These are phyloP conservation scores for Lipomyces orientalis DNA, from an alignment of 805 yeast genomes.

Conservation along the genomic window DNA sequence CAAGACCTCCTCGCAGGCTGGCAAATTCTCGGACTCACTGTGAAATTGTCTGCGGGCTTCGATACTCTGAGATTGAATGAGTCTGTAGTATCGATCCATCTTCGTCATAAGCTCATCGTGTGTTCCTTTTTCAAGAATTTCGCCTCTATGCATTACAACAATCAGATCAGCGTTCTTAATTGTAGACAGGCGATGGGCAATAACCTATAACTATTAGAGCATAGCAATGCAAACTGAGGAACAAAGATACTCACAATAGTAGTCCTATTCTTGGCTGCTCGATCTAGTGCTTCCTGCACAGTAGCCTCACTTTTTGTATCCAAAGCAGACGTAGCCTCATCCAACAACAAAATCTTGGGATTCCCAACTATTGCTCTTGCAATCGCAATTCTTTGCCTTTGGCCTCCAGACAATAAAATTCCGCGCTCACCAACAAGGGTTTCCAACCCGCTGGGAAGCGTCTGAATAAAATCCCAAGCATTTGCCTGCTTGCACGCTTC, in stretches of 20 bases:
- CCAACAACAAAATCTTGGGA: constrained; percentile 62
- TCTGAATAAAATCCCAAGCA: constrained; percentile 55
- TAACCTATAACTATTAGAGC: constrained; percentile 53
- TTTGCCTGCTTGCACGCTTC: constrained; percentile 60
- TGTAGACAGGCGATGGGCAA: constrained; percentile 89
- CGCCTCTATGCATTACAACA: constrained; percentile 60
- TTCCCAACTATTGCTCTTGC: constrained; percentile 63
- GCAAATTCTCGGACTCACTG: constrained; percentile 23
- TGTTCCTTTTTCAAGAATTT: constrained; percentile 56
- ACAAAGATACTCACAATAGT: constrained; percentile 51
- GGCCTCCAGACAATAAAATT: constrained; percentile 71
- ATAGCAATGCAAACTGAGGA: neutral
- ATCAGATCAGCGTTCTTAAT: constrained; percentile 68
- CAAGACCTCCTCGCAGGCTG: constrained; percentile 16
- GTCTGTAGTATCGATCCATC: constrained; percentile 44
- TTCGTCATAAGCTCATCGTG: constrained; percentile 47
- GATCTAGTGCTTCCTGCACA: constrained; percentile 58
- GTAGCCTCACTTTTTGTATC: constrained; percentile 67
- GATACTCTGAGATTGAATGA: constrained; percentile 49
- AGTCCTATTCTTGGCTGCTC: constrained; percentile 51
- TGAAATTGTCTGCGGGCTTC: constrained; percentile 15
- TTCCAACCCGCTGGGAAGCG: constrained; percentile 61
- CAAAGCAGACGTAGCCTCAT: constrained; percentile 73
- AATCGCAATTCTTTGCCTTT: constrained; percentile 67
- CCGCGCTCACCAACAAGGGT: constrained; percentile 60